phyloP scores from a whole-genome alignment of 2,329 filamentous ascomycete genomes.

The Tolypocladium pustulatum region DNA sequence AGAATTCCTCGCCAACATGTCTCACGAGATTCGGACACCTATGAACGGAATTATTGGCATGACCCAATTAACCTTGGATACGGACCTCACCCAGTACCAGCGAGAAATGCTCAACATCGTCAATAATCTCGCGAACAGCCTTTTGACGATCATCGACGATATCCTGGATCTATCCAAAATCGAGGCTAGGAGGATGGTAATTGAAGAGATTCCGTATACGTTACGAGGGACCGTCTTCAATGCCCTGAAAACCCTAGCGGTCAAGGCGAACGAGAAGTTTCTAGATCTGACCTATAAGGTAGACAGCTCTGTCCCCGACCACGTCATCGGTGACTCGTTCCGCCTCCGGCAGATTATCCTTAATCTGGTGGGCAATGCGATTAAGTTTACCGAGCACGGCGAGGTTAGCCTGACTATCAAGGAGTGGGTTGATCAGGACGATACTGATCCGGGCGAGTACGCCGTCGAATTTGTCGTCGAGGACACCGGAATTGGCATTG shows the following conservation, averaged over 20 bases:
- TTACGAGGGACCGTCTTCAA: conserved; percentile 93
- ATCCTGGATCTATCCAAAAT: conserved; percentile 70
- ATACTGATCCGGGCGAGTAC: conserved; percentile 64
- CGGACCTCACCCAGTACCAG: conserved; percentile 87
- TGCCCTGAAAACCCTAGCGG: conserved; percentile 89
- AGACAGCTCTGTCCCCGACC: conserved; percentile 85
- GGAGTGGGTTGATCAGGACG: conserved; percentile 50
- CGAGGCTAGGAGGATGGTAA: conserved; percentile 94
- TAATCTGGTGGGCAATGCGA: conserved; percentile 94
- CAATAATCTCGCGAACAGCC: conserved; percentile 88
- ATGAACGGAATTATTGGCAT: conserved; percentile 98
- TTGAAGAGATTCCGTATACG: conserved; percentile 96
- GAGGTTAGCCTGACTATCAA: conserved; percentile 93
- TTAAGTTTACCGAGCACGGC: conserved; percentile 97
- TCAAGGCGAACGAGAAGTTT: conserved; percentile 93
- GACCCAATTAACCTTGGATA: conserved; percentile 93
- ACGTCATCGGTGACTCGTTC: conserved; percentile 94
- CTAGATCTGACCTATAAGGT: conserved; percentile 88
- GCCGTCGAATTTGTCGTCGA: conserved; percentile 92
- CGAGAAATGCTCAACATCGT: conserved; percentile 98
- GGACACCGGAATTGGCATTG: conserved; percentile 94
- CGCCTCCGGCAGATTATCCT: conserved; percentile 91
- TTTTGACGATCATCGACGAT: conserved; percentile 92
- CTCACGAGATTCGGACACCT: conserved; percentile 92
- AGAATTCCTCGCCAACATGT: conserved; percentile 98